Percentiles rank a stretch among this genome's conserved stretches.
Conservation (phyloP, 352 stramenopile genomes). For the Globisporangium yorkense region DNA sequence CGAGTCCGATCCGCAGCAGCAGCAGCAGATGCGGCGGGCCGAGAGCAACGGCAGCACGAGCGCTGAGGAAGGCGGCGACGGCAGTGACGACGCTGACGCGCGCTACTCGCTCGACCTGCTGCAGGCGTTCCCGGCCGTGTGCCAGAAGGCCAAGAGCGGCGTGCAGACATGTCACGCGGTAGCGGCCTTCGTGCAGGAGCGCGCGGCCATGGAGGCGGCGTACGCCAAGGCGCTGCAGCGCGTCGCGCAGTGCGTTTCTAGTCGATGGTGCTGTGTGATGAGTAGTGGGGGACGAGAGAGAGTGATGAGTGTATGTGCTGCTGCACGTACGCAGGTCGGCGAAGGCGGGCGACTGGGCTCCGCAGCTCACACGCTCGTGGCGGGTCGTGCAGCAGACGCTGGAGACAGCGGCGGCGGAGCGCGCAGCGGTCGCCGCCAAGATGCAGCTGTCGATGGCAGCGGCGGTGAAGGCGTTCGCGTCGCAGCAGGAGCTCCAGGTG, state of each 20-base stretch:
- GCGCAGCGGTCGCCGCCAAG: conserved; percentile 48
- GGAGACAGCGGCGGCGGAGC: conserved; percentile 43
- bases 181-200: conserved; percentile 53
- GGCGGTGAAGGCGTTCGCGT: conserved; percentile 57
- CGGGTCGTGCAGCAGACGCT: conserved; percentile 44
- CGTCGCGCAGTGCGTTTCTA: conserved; percentile 42
- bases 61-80: not conserved
- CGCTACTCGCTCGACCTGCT: conserved; percentile 72
- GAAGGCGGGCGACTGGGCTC: conserved; percentile 66
- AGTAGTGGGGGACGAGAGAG: not conserved
- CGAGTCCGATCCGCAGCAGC: not conserved
- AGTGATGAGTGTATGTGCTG: not conserved
- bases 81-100: not conserved
- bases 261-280: not conserved
- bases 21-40: not conserved
- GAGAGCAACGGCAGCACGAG: not conserved
- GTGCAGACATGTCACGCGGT: conserved; percentile 73
- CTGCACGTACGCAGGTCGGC: conserved; percentile 24
- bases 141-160: conserved; percentile 68
- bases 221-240: conserved; percentile 62
- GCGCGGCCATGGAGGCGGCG: conserved; percentile 41
- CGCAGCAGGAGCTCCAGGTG: conserved; percentile 71
- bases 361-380: conserved; percentile 56
- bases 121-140: conserved; percentile 59
- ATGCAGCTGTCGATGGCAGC: conserved; percentile 57